Conservation (phyloP, 23 red algal species). For the Chondrus crispus region DNA sequence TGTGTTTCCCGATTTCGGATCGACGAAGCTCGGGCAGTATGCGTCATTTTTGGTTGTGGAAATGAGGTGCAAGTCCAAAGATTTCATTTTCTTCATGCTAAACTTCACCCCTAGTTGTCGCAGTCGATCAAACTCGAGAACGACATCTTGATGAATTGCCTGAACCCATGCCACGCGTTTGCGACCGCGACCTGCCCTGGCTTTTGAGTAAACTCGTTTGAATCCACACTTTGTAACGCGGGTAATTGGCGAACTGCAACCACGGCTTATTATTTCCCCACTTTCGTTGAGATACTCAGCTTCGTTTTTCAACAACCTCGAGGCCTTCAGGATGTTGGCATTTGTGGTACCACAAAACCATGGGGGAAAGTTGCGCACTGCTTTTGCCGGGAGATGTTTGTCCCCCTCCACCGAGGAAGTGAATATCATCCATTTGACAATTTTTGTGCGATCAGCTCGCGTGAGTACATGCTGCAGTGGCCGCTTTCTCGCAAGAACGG, state of each 20-base stretch:
- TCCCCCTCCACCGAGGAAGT: neutral
- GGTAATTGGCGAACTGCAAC: neutral
- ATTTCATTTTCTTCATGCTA: neutral
- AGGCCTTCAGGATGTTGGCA: neutral
- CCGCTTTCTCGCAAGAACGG: no score
- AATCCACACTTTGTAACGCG: neutral
- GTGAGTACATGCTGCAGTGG: neutral
- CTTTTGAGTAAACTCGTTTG: neutral
- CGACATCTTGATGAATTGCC: neutral
- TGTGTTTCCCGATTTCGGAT: neutral
- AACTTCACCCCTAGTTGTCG: neutral
- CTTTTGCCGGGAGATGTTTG: neutral
- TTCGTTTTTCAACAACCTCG: neutral
- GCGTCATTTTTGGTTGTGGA: neutral
- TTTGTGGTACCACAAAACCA: neutral
- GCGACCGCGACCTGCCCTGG: neutral
- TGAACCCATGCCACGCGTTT: neutral
- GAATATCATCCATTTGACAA: conserved; percentile 2
- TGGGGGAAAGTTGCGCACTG: neutral
- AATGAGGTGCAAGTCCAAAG: neutral
- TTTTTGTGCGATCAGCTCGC: neutral
- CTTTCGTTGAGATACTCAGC: neutral
- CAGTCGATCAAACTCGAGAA: conserved; percentile 10
- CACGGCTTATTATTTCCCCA: neutral
- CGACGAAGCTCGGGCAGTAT: neutral